Conservation (phyloP, 306 rosid species). For the Medicago ruthenica region DNA sequence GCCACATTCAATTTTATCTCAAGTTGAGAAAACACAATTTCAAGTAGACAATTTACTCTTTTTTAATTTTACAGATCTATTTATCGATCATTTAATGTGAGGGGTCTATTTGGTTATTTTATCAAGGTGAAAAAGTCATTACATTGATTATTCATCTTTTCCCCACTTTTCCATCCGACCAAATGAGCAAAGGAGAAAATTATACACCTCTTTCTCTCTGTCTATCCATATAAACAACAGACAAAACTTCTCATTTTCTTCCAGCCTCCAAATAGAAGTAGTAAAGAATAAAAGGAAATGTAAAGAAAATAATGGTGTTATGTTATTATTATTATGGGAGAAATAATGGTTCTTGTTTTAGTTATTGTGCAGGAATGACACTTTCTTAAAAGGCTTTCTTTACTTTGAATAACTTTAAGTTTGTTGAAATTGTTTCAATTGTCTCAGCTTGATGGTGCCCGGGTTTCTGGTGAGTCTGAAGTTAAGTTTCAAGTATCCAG, state of each 20-base stretch:
- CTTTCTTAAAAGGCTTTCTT: constrained; percentile 25
- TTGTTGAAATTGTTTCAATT: constrained; percentile 38
- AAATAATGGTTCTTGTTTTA: constrained; percentile 7
- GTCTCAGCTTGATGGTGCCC: constrained; percentile 83
- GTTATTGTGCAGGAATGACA: constrained; percentile 4
- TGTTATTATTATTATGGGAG: not conserved
- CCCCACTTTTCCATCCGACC: not conserved
- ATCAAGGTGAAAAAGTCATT: constrained; percentile 8
- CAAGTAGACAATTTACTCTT: not conserved
- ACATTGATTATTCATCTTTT: not conserved
- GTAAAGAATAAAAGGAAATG: not conserved
- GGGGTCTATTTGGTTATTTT: not conserved
- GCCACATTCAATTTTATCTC: not conserved
- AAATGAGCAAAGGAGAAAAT: not conserved
- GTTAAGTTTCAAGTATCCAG: constrained; percentile 92
- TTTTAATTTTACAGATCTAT: not conserved
- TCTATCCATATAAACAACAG: not conserved
- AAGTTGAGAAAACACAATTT: not conserved
- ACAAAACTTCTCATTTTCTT: not conserved
- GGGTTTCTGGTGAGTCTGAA: constrained; percentile 83
- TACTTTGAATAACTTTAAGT: constrained; percentile 11
- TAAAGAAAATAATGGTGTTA: not conserved
- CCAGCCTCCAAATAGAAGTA: not conserved
- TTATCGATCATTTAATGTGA: not conserved
- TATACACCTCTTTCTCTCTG: not conserved